Conservation (phyloP, 2,329 filamentous ascomycete species). For the Aspergillus sp. region DNA sequence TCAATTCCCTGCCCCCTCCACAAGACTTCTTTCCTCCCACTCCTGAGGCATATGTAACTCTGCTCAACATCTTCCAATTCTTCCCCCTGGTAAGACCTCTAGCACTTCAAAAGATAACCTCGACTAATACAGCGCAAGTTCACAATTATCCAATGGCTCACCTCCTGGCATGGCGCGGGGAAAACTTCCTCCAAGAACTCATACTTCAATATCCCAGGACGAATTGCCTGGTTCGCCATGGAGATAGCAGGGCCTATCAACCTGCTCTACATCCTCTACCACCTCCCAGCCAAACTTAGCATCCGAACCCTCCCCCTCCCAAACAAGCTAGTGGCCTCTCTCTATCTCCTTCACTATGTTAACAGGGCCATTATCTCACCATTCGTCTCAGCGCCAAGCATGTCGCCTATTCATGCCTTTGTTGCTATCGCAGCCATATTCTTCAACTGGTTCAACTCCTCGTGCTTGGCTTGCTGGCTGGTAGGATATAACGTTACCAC, state of each 20-base stretch:
- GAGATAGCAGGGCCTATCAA: conserved; percentile 76
- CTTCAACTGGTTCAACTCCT: conserved; percentile 82
- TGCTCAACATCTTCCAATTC: conserved; percentile 42
- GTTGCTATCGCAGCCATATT: conserved; percentile 64
- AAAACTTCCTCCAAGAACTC: conserved; percentile 74
- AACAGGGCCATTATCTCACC: conserved; percentile 87
- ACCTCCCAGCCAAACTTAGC: conserved; percentile 55
- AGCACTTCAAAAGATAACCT: background rate
- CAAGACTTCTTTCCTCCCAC: conserved; percentile 39
- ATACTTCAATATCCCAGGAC: conserved; percentile 81
- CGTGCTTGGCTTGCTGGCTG: conserved; percentile 76
- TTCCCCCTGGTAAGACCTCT: conserved; percentile 41
- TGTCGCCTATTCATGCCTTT: conserved; percentile 79
- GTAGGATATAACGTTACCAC: conserved; percentile 67
- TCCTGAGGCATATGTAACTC: conserved; percentile 37
- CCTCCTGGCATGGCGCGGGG: conserved; percentile 84
- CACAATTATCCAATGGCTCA: conserved; percentile 70
- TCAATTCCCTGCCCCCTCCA: conserved; percentile 26
- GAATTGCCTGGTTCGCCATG: conserved; percentile 84
- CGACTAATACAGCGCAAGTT: conserved; percentile 53
- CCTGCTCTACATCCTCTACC: conserved; percentile 75
- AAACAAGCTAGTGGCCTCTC: conserved; percentile 36
- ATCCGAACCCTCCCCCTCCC: conserved; percentile 31
- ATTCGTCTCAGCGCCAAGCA: conserved; percentile 76
- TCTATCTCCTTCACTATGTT: conserved; percentile 77